phyloP scores from a whole-genome alignment of 2,329 filamentous ascomycete genomes.

The Nigrospora osmanthi region DNA sequence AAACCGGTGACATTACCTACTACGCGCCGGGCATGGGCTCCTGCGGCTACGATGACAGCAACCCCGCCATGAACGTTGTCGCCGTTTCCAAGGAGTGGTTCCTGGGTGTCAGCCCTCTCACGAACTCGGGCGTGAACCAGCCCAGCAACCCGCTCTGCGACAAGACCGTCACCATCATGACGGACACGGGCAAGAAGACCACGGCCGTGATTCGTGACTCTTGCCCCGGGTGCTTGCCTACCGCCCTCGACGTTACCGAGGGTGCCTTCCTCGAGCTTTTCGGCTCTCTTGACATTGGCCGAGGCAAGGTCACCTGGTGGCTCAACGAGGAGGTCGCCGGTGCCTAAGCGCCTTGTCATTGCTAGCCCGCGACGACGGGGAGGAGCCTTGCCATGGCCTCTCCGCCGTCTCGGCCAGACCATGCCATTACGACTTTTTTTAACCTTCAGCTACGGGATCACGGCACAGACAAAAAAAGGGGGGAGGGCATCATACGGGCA shows the following conservation, averaged over 20 bases:
- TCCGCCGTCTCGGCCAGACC: too few species aligned
- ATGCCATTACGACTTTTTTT: too few species aligned
- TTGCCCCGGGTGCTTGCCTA: slow-evolving; percentile 58
- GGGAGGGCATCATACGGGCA: too few species aligned
- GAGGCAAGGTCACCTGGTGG: slow-evolving; percentile 20
- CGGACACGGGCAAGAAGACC: slow-evolving; percentile 45
- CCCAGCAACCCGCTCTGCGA: slow-evolving; percentile 59
- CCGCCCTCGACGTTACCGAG: slow-evolving; percentile 53
- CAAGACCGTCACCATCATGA: slow-evolving; percentile 55
- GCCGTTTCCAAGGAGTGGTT: slow-evolving; percentile 54
- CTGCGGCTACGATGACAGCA: slow-evolving; percentile 58
- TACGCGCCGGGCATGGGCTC: slow-evolving; percentile 62
- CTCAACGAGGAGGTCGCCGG: slow-evolving; percentile 11
- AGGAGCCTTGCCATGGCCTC: too few species aligned
- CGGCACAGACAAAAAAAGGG: too few species aligned
- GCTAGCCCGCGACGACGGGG: too few species aligned
- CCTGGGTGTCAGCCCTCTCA: slow-evolving; percentile 46
- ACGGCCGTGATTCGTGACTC: slow-evolving; percentile 62
- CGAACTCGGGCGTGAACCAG: slow-evolving; percentile 40
- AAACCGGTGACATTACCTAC: slow-evolving; percentile 63
- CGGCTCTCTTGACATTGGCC: slow-evolving; percentile 30
- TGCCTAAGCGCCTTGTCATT: too few species aligned
- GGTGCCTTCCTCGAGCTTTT: slow-evolving; percentile 48
- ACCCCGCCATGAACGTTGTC: slow-evolving; percentile 52
- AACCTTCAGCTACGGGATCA: too few species aligned